Evolutionary conservation across 768 basidiomycete species (phyloP), one percentile per base, ranked within the genome.

Genomic region (Boletellus ananas): DNA sequence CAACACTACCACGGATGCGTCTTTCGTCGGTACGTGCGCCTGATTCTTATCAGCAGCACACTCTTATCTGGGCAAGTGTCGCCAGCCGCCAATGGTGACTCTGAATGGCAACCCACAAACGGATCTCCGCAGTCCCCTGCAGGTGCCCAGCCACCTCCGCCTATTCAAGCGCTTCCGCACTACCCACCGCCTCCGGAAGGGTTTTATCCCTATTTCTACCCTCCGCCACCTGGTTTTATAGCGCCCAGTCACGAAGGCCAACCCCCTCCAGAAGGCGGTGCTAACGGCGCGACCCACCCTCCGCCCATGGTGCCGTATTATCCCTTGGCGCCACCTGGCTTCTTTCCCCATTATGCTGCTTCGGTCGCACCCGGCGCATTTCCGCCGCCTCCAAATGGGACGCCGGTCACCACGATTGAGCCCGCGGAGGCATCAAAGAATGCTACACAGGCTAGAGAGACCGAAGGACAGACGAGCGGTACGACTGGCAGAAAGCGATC

Each of bases 141-240:
- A 6, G 45, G 33, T n/a, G 23, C 46, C 11, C 60, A 67, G 40
- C 58, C 64, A 25, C 50, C 63, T 11, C 59, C 68, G 7, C 50
- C 66, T 3, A 58, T 68, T 33, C 66, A 54, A 13, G 42, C 64
- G 36, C 50, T 68, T 44, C 41, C 60, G 5, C 52, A 62, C 45
- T 72, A 70, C 42, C 58, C 72, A 1, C 65, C 71, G 0, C 60
- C 69, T 1, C 74, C 75, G 0, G 74, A 75, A 39, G 72, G 72
- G 6, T 77, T 74, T 47, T 75, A 70, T 55, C 70, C 73, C n/a
- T 73, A 70, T 47, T 71, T 66, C 44, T 74, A 73, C 50, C 73
- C 75, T 3, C 60, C 65, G 3, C 73, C 70, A 1, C 69, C 70
- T n/a, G 71, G 71, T 3, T 75, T 75, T 56, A 60, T 72, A 20